These are phyloP conservation scores for Claviceps maximensis DNA, from an alignment of 2,329 filamentous ascomycete genomes.

Conservation along the genomic window DNA sequence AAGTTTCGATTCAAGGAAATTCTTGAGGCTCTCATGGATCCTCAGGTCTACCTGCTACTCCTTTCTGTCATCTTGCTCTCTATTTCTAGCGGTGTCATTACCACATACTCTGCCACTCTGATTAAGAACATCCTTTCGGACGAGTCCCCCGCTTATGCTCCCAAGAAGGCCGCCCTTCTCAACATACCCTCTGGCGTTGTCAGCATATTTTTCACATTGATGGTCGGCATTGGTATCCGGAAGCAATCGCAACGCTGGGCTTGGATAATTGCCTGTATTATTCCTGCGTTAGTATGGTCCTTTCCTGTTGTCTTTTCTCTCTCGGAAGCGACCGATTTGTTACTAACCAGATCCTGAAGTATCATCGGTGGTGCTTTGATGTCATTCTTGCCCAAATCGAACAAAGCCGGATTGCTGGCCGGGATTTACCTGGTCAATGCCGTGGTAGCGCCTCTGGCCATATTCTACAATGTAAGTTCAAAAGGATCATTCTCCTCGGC, in stretches of 20 bases:
- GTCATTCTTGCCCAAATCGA: constrained; percentile 35
- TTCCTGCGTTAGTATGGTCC: constrained; percentile 27
- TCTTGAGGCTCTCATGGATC: constrained; percentile 35
- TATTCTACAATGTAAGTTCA: constrained; percentile 30
- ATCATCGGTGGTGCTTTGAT: constrained; percentile 37
- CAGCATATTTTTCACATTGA: constrained; percentile 37
- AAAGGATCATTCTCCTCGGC: not conserved
- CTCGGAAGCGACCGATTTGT: not conserved
- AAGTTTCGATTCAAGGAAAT: constrained; percentile 40
- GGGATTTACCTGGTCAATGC: constrained; percentile 39
- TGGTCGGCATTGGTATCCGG: constrained; percentile 35
- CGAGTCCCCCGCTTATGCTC: constrained; percentile 6
- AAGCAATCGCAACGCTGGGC: constrained; percentile 34
- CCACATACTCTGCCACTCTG: constrained; percentile 40
- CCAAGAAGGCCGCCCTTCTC: constrained; percentile 34
- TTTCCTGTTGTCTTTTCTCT: not conserved
- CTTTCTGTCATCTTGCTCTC: constrained; percentile 35
- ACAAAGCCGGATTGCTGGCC: constrained; percentile 32
- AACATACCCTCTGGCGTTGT: constrained; percentile 41
- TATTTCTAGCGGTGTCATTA: constrained; percentile 39
- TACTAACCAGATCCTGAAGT: constrained; percentile 10
- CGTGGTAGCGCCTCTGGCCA: constrained; percentile 30
- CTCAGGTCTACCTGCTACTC: constrained; percentile 37
- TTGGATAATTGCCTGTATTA: constrained; percentile 33
- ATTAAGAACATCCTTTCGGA: constrained; percentile 34